Base-by-base conservation (phyloP, 2,329 filamentous ascomycete genomes). In the Neurospora sp. region DNA sequence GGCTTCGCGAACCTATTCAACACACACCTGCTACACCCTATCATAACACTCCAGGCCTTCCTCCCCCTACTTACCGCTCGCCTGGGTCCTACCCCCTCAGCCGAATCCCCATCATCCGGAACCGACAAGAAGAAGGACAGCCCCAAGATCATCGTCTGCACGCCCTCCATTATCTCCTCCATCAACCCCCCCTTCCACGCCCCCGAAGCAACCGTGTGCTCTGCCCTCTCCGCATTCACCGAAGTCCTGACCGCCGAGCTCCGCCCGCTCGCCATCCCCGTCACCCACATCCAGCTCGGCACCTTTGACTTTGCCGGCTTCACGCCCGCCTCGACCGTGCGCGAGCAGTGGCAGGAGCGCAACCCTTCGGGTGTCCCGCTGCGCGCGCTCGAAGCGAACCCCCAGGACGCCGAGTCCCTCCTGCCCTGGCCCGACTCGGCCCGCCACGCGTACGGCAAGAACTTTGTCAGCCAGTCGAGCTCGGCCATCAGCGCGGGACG, bases 1-100 rank as follows among this genome's bases (percentile, higher is more conserved):
- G 90, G 88, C 76, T 96, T 97, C 83, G 92, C 93, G 73, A 93
- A 97, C 77, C 90, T 93, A 40, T 89, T 98, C 79, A 97, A 97
- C 80, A 95, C 93, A 17, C 94, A 97, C 77, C 87, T 99, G 13
- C 86, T 98, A 69, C 91, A 93, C 70, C 95, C 95, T 1, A 93
- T 98, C 74, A 87, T 97, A 68, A 93, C 92, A 5, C 90, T 94
- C 46, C 94, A 97, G 81, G 87, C 92, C 68, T 96, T 98, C 81
- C 85, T 98, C n/a, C 91, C 91, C 0, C 87, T 94, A 38, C 85
- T 94, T 68, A 91, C 87, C 3, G 84, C 85, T 11, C 85, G 88
- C 68, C 85, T 90, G 68, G 84, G 81, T 77, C 85, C 82, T 67
- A 84, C 82, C 68, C 73, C 70, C 70, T 58, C 52, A 9, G 52